phyloP scores from a whole-genome alignment of 1,284 basidiomycete genomes.

The Ganoderma resinaceum region DNA sequence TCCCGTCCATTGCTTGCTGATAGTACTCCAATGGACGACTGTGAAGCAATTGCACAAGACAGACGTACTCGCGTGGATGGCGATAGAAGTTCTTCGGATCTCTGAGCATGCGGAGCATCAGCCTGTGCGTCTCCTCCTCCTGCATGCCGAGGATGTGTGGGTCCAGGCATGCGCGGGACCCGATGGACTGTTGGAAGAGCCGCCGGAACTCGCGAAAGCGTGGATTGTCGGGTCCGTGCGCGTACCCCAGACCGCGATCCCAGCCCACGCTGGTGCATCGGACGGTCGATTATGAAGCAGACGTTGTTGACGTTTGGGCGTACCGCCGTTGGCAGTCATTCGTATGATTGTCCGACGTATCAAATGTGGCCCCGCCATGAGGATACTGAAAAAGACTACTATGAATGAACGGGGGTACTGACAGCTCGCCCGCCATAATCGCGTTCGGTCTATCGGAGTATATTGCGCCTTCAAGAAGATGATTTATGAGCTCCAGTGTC shows the following conservation, averaged over 20 bases:
- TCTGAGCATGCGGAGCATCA: conserved; percentile 43
- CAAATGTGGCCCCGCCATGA: no score
- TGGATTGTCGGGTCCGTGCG: conserved; percentile 42
- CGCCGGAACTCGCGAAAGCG: conserved; percentile 50
- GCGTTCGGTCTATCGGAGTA: conserved; percentile 51
- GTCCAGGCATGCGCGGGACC: conserved; percentile 42
- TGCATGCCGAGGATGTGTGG: conserved; percentile 37
- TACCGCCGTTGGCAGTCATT: no score
- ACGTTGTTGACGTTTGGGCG: not conserved
- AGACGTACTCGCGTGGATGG: conserved; percentile 25
- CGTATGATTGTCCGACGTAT: no score
- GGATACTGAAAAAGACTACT: not conserved
- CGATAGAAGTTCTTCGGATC: conserved; percentile 38
- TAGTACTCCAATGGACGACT: not conserved
- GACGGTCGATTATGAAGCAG: not conserved
- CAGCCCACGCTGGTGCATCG: conserved; percentile 46
- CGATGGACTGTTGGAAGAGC: conserved; percentile 49
- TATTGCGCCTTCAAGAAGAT: conserved; percentile 37
- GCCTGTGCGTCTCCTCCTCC: conserved; percentile 39
- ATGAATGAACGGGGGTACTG: conserved; percentile 24
- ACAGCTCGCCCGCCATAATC: conserved; percentile 53
- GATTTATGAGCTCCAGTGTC: not conserved
- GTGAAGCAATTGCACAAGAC: not conserved
- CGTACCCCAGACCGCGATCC: conserved; percentile 50
- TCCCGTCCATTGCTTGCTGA: not conserved